These are phyloP conservation scores for Starmerella ratchasimensis DNA, from an alignment of 805 yeast genomes.

Conservation along the genomic window DNA sequence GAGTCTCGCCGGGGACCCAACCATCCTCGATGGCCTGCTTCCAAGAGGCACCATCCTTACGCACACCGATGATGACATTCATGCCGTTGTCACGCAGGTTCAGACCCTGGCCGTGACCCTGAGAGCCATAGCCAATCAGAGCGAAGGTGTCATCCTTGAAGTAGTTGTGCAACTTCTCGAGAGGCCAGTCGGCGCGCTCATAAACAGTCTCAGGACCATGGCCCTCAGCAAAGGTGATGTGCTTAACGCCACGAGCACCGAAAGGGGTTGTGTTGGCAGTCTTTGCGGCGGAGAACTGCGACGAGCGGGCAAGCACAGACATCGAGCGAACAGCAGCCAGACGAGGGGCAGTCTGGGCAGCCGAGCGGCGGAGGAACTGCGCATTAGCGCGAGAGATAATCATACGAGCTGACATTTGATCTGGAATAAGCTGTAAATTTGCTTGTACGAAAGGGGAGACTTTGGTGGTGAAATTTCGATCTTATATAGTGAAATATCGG, in stretches of 20 bases:
- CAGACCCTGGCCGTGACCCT: constrained; percentile 99
- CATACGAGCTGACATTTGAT: constrained; percentile 22
- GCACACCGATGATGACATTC: constrained; percentile 94
- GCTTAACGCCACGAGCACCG: constrained; percentile 81
- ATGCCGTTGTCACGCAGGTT: constrained; percentile 98
- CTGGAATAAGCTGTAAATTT: neutral
- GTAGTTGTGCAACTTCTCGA: constrained; percentile 86
- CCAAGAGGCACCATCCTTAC: constrained; percentile 99
- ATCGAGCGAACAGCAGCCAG: constrained; percentile 45
- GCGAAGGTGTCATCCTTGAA: constrained; percentile 98
- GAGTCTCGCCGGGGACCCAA: constrained; percentile 99
- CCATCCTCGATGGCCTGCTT: constrained; percentile 99
- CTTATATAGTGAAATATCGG: no score
- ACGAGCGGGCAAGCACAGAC: constrained; percentile 33
- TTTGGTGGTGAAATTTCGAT: no score
- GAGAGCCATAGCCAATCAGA: constrained; percentile 97
- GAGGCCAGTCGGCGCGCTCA: constrained; percentile 99
- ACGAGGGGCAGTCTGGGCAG: constrained; percentile 29
- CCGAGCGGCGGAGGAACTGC: constrained; percentile 30
- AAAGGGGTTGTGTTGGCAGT: constrained; percentile 30
- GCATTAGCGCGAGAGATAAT: constrained; percentile 23
- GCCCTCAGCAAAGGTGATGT: constrained; percentile 88
- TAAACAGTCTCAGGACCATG: constrained; percentile 75
- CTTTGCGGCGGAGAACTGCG: constrained; percentile 15
- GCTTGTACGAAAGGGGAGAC: no score